Percentiles rank a stretch among this genome's conserved stretches.
phyloP scores from a whole-genome alignment of 2,329 filamentous ascomycete species.

The Exophiala alcalophila region DNA sequence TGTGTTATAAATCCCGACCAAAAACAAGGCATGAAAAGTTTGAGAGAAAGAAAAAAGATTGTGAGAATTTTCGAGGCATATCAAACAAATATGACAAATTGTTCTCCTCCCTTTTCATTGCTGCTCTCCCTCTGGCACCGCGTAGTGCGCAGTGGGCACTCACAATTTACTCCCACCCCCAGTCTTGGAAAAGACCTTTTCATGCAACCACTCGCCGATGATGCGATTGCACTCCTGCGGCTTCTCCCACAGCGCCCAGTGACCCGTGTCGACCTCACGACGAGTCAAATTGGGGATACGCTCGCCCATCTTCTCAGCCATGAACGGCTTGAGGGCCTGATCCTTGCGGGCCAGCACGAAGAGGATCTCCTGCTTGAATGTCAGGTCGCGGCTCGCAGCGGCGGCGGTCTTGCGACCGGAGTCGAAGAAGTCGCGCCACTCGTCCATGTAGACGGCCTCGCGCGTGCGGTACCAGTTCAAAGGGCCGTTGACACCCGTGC shows the following conservation, averaged over 20 bases:
- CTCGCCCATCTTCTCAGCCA: slow-evolving; percentile 70
- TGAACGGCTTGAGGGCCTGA: slow-evolving; percentile 65
- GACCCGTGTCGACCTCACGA: slow-evolving; percentile 64
- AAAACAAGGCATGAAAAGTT: too few species aligned
- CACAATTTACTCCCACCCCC: slow-evolving; percentile 36
- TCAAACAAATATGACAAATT: too few species aligned
- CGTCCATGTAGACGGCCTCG: slow-evolving; percentile 73
- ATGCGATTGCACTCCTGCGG: slow-evolving; percentile 66
- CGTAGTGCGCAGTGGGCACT: too few species aligned
- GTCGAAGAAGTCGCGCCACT: slow-evolving; percentile 45
- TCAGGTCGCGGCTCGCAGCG: slow-evolving; percentile 6
- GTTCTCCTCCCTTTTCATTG: too few species aligned
- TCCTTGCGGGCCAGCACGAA: slow-evolving; percentile 74
- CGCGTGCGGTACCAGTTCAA: slow-evolving; percentile 84
- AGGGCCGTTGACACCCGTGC: slow-evolving; percentile 72
- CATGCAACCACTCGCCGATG: slow-evolving; percentile 65
- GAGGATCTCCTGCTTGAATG: slow-evolving; percentile 48
- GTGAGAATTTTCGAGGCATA: too few species aligned
- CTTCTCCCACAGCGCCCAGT: slow-evolving; percentile 81
- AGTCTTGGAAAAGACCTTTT: slow-evolving; percentile 48
- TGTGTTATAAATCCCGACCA: too few species aligned
- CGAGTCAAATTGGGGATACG: slow-evolving; percentile 56
- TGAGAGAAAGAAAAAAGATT: too few species aligned
- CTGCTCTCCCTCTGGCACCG: too few species aligned
- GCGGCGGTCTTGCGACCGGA: slow-evolving; percentile 9